Percentiles rank a stretch among this genome's conserved stretches.
These are phyloP conservation scores for Angophora floribunda DNA, from an alignment of 345 rosid genomes.

Conservation along the genomic window DNA sequence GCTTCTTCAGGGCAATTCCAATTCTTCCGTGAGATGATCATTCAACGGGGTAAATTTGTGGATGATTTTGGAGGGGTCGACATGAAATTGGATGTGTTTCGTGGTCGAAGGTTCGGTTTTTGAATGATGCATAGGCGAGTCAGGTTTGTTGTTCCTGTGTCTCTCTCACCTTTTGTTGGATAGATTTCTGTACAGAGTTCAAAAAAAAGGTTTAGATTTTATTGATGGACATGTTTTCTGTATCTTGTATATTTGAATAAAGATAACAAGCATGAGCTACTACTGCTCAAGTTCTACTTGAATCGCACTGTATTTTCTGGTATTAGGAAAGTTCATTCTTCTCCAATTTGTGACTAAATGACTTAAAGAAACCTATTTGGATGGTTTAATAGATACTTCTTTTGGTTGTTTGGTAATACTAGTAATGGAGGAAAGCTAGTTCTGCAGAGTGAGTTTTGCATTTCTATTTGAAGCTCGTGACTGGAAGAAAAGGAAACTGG, in stretches of 20 bases:
- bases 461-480: not conserved
- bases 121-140: slow-evolving; percentile 25
- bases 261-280: not conserved
- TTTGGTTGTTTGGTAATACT: not conserved
- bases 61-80: not conserved
- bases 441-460: not conserved
- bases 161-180: slow-evolving; percentile 16
- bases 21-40: not conserved
- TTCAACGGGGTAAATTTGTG: not conserved
- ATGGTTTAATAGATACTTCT: not conserved
- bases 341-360: not conserved
- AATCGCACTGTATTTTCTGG: not conserved
- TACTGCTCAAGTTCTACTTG: not conserved
- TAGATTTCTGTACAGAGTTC: slow-evolving; percentile 37
- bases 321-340: not conserved
- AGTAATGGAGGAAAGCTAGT: not conserved
- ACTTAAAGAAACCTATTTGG: not conserved
- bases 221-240: slow-evolving; percentile 3
- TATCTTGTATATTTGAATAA: not conserved
- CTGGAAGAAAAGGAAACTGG: not conserved
- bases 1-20: slow-evolving; percentile 30
- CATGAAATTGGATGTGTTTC: not conserved
- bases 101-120: not conserved
- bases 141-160: slow-evolving; percentile 13
- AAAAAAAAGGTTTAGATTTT: slow-evolving; percentile 20